phyloP scores from a whole-genome alignment of 208 protist genomes.

The Wallacemonas sp. region DNA sequence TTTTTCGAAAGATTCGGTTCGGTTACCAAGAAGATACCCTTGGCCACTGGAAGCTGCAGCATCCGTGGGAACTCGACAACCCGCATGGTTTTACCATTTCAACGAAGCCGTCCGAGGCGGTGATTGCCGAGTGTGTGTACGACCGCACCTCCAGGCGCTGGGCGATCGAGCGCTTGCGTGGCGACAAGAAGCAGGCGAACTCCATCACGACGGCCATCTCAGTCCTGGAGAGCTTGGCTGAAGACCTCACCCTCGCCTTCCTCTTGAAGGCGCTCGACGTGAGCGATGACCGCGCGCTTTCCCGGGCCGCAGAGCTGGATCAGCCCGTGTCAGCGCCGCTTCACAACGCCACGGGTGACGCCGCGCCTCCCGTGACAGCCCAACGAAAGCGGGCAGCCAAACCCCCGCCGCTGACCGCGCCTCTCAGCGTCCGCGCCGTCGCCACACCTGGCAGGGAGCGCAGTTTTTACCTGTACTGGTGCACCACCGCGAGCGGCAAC shows the following conservation, averaged over 20 bases:
- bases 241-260: conserved; percentile 48
- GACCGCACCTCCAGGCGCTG: conserved; percentile 34
- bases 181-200: conserved; percentile 73
- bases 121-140: conserved; percentile 60
- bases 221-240: conserved; percentile 74
- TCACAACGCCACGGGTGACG: not conserved
- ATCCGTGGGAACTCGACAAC: conserved; percentile 50
- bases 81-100: conserved; percentile 43
- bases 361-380: not conserved
- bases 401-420: conserved; percentile 26
- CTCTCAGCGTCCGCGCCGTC: conserved; percentile 61
- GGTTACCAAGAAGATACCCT: conserved; percentile 53
- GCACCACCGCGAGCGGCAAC: conserved; percentile 46
- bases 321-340: conserved; percentile 12
- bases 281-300: not conserved
- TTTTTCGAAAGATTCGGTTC: conserved; percentile 73
- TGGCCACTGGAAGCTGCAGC: conserved; percentile 54
- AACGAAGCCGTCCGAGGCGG: conserved; percentile 21
- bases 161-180: conserved; percentile 66
- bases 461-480: conserved; percentile 44
- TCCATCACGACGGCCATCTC: conserved; percentile 82
- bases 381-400: not conserved
- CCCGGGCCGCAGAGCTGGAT: not conserved
- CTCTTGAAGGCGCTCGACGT: conserved; percentile 34
- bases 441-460: not conserved